Evolutionary conservation across 106 monocot species (phyloP).

Genomic region (Allium cepa): DNA sequence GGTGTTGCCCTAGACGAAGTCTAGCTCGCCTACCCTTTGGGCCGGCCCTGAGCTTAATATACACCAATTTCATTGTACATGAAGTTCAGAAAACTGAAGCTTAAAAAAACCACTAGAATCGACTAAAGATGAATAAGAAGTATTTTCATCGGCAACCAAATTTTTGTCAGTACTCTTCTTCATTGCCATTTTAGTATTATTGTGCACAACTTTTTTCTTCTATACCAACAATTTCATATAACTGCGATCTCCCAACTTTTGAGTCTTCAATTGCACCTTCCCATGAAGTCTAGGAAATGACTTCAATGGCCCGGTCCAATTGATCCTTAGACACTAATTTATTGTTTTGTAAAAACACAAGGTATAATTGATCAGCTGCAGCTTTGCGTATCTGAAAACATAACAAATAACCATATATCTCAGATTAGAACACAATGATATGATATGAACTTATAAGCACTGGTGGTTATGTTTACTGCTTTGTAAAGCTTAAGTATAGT

Average conservation of each 20-base stretch:
- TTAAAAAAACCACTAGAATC: slow-evolving; percentile 79
- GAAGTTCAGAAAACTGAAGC: not conserved
- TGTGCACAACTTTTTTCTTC: slow-evolving; percentile 3
- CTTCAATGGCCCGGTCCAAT: slow-evolving; percentile 46
- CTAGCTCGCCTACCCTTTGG: too few relatives aligned
- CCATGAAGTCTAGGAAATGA: slow-evolving; percentile 85
- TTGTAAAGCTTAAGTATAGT: too few relatives aligned
- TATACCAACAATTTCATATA: slow-evolving; percentile 43
- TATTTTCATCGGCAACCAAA: slow-evolving; percentile 59
- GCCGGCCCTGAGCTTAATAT: too few relatives aligned
- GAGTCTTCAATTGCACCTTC: slow-evolving; percentile 70
- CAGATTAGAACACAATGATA: too few relatives aligned
- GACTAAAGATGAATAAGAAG: slow-evolving; percentile 79
- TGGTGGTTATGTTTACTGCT: too few relatives aligned
- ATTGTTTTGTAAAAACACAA: slow-evolving; percentile 69
- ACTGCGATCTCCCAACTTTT: slow-evolving; percentile 25
- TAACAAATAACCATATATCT: too few relatives aligned
- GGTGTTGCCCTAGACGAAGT: too few relatives aligned
- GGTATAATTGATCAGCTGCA: slow-evolving; percentile 87
- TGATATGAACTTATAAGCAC: not conserved
- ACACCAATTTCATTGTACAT: not conserved
- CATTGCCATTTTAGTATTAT: not conserved
- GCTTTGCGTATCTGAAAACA: slow-evolving; percentile 58
- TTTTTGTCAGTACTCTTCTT: slow-evolving; percentile 5
- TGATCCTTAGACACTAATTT: slow-evolving; percentile 33